Conservation (phyloP, 768 basidiomycete species). For the Trametes elegans region DNA sequence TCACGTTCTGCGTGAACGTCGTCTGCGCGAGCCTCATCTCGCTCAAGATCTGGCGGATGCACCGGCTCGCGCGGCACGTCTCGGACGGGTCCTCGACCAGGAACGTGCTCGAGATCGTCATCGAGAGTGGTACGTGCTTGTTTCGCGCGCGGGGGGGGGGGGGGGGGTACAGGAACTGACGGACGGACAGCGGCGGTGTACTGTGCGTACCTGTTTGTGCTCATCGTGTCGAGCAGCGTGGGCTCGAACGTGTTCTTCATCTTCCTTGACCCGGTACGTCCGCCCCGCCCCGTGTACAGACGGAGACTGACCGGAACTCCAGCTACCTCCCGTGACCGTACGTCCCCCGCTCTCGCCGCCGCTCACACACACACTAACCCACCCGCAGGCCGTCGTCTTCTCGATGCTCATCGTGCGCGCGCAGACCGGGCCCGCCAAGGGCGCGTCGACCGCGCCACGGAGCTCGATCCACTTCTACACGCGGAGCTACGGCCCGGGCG, state of each 20-base stretch:
- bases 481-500: not conserved
- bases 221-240: slow-evolving; percentile 3
- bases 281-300: not conserved
- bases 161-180: not conserved
- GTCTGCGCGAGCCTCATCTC: slow-evolving; percentile 7
- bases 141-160: not conserved
- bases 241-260: slow-evolving; percentile 10
- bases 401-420: slow-evolving; percentile 13
- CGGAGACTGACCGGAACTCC: not conserved
- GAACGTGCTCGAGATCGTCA: slow-evolving; percentile 4
- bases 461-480: not conserved
- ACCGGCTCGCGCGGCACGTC: not conserved
- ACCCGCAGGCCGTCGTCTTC: slow-evolving; percentile 2
- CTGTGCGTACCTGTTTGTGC: not conserved
- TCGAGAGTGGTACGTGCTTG: not conserved
- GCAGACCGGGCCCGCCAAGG: not conserved
- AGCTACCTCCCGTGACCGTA: not conserved
- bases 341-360: not conserved
- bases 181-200: not conserved
- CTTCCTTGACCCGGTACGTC: slow-evolving; percentile 8
- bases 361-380: not conserved
- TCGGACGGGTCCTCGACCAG: not conserved
- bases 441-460: not conserved
- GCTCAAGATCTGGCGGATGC: slow-evolving; percentile 8
- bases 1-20: slow-evolving; percentile 7